Conservation (phyloP, 2,329 filamentous ascomycete genomes). For the Torrubiellomyces zombiae region DNA sequence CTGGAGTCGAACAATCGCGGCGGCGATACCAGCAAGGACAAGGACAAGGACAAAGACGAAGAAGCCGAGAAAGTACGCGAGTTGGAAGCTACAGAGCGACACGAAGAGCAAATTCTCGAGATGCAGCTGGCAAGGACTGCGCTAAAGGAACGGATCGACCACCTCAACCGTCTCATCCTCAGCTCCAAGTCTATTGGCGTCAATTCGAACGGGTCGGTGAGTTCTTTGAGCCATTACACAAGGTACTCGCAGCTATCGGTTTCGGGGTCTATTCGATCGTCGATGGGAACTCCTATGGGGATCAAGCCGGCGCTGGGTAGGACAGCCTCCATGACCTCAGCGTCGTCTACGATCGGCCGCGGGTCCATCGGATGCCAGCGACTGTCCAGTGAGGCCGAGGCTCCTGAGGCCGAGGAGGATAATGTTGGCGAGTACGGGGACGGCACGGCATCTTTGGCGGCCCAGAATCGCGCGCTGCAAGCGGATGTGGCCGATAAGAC, state of each 20-base stretch:
- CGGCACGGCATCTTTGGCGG: slow-evolving; percentile 61
- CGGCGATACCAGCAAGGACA: slow-evolving; percentile 36
- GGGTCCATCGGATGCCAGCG: slow-evolving; percentile 28
- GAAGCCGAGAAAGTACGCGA: slow-evolving; percentile 59
- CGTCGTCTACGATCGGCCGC: slow-evolving; percentile 39
- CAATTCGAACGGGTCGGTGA: slow-evolving; percentile 59
- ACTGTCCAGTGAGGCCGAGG: slow-evolving; percentile 25
- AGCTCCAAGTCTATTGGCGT: slow-evolving; percentile 93
- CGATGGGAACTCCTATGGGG: slow-evolving; percentile 45
- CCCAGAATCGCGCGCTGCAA: slow-evolving; percentile 85
- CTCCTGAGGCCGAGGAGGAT: slow-evolving; percentile 45
- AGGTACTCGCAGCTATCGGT: slow-evolving; percentile 43
- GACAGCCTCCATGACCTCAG: slow-evolving; percentile 50
- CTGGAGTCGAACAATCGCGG: slow-evolving; percentile 68
- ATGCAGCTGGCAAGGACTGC: slow-evolving; percentile 95
- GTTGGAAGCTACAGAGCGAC: slow-evolving; percentile 67
- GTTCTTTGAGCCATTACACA: slow-evolving; percentile 44
- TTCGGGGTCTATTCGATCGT: slow-evolving; percentile 47
- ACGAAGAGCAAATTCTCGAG: slow-evolving; percentile 95
- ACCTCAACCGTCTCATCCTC: slow-evolving; percentile 85
- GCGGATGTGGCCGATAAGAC: slow-evolving; percentile 95
- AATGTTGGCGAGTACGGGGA: slow-evolving; percentile 71
- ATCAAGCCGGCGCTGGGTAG: slow-evolving; percentile 39
- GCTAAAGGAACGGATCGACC: slow-evolving; percentile 91
- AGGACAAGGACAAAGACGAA: slow-evolving; percentile 43